Percentiles rank a stretch among this genome's conserved stretches.
Evolutionary conservation across 306 rosid species (phyloP).

Genomic region (Clitoria ternatea): DNA sequence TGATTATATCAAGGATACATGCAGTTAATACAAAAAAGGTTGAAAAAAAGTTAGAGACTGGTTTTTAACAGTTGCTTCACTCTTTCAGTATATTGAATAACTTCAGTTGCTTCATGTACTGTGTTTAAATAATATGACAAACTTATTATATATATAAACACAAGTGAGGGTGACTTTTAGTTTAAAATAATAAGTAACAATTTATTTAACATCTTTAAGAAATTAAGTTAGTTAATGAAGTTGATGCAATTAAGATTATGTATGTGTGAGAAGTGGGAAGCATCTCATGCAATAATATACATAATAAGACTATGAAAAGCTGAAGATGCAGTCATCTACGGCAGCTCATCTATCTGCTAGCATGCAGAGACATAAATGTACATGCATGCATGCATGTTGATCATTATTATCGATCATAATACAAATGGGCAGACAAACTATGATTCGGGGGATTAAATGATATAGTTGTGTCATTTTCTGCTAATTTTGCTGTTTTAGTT

Average conservation of each 20-base stretch:
- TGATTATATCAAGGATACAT: no score
- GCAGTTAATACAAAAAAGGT: no score
- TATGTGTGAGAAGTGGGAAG: neutral
- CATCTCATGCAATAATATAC: neutral
- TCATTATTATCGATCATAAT: neutral
- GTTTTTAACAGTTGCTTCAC: no score
- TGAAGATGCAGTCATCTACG: conserved; percentile 30
- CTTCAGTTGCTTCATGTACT: conserved; percentile 18
- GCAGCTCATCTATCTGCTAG: neutral
- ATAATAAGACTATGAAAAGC: conserved; percentile 27
- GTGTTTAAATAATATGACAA: neutral
- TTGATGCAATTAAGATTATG: neutral
- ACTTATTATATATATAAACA: no score
- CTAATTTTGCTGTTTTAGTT: conserved; percentile 11
- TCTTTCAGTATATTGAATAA: no score
- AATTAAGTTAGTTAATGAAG: neutral
- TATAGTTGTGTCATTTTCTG: conserved; percentile 12
- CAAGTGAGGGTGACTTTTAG: no score
- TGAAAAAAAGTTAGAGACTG: no score
- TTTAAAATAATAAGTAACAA: neutral
- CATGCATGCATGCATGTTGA: conserved; percentile 13
- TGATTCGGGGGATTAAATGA: conserved; percentile 6
- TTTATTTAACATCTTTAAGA: neutral
- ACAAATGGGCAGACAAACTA: neutral
- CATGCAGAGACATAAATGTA: conserved; percentile 4